Conservation (phyloP, 768 basidiomycete species). For the Pisolithus microcarpus region DNA sequence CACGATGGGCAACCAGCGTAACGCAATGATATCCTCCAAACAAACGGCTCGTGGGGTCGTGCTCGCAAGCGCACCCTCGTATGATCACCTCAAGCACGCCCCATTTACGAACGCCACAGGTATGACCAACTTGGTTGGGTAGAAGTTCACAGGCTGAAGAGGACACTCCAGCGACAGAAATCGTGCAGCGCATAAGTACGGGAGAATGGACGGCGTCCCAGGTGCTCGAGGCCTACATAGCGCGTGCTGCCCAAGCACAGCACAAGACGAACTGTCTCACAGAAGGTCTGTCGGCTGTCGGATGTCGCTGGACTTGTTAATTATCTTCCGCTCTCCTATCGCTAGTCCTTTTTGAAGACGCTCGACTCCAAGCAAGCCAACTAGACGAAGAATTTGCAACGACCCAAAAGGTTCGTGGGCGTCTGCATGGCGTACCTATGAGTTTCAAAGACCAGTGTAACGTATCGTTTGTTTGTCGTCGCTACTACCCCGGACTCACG, state of each 20-base stretch:
- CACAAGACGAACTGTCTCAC: constrained; percentile 68
- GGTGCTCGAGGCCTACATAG: constrained; percentile 39
- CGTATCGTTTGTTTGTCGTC: constrained; percentile 3
- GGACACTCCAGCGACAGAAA: constrained; percentile 31
- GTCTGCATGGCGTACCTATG: constrained; percentile 76
- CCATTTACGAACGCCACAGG: not conserved
- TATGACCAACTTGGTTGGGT: not conserved
- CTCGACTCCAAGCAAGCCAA: constrained; percentile 50
- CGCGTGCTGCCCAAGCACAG: constrained; percentile 50
- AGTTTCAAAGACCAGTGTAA: constrained; percentile 72
- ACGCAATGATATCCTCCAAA: not conserved
- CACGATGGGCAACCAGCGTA: not conserved
- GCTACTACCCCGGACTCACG: constrained; percentile 2
- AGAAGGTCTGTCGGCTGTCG: constrained; percentile 46
- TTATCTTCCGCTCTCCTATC: not conserved
- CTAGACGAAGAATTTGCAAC: constrained; percentile 60
- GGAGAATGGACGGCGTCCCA: constrained; percentile 41
- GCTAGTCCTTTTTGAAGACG: constrained; percentile 67
- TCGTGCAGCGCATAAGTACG: constrained; percentile 33
- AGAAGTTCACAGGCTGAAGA: too few relatives aligned
- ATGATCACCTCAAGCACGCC: not conserved
- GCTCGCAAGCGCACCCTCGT: not conserved
- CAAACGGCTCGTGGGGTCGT: not conserved
- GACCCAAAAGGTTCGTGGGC: constrained; percentile 53
- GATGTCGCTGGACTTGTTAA: not conserved